phyloP scores from a whole-genome alignment of 208 protist species.

The Balamuthia mandrillaris region DNA sequence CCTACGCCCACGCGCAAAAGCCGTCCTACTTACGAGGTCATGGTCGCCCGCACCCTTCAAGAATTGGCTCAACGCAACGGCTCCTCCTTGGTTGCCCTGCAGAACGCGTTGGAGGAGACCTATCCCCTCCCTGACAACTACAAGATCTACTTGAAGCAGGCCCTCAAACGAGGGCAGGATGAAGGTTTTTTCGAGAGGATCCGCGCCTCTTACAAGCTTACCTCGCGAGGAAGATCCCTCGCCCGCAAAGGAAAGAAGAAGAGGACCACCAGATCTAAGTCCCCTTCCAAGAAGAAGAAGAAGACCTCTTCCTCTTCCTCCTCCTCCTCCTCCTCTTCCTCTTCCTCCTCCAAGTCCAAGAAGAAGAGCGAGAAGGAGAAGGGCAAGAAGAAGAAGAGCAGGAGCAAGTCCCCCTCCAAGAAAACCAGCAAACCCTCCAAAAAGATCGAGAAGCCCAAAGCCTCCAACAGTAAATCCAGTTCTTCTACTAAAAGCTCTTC shows the following conservation, averaged over 20 bases:
- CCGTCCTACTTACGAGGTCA: background rate
- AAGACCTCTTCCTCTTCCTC: background rate
- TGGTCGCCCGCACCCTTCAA: background rate
- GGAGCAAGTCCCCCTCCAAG: background rate
- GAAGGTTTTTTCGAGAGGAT: background rate
- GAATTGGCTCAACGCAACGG: background rate
- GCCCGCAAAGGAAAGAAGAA: background rate
- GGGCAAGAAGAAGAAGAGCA: background rate
- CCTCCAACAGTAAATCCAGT: background rate
- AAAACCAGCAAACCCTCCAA: background rate
- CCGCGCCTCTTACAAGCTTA: background rate
- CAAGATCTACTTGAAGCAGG: constrained; percentile 9
- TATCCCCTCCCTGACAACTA: constrained; percentile 6
- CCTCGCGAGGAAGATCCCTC: background rate
- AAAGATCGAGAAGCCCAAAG: background rate
- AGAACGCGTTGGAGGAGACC: background rate
- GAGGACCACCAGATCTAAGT: background rate
- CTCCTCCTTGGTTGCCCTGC: background rate
- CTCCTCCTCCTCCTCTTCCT: background rate
- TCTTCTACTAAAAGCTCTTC: no score
- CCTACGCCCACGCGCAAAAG: background rate
- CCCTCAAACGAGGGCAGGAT: background rate
- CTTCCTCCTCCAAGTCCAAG: background rate
- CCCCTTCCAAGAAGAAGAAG: no score
- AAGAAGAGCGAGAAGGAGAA: background rate